Base-by-base conservation (phyloP, 2,329 filamentous ascomycete species). In the Fusarium buharicum region DNA sequence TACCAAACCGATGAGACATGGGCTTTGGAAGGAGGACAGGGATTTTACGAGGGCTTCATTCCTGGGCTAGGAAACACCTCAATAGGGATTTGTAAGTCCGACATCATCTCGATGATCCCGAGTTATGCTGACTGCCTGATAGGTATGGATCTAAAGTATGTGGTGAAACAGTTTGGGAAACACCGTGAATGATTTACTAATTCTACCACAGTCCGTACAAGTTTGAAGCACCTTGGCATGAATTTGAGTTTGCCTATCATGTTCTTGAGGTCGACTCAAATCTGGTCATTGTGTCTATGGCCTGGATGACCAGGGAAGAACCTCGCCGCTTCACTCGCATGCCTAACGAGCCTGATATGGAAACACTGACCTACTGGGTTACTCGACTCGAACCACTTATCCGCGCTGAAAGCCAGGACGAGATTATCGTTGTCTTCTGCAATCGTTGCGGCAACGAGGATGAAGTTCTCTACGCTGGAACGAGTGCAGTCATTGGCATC, bases 281-380 rank as follows among this genome's bases (percentile, higher is more conserved):
- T 13, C 61, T 93, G 0, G 86, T 91, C 2, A 84, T 93, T 30
- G 66, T 94, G 0, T 86, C 84, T 4, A 93, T 93, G 91, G 90
- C 91, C 0, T 94, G 90, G 91, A 78, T 91, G 28, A 92, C 90
- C 2, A 79, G 73, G 51, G 86, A 80, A 59, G 82, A 79, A 67
- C 80, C 74, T 2, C 79, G 68, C 16, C 54, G 56, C 8, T 86
- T 78, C 70, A 85, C 69, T 55, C 79, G 66, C 24, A 77, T 62
- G 62, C 84, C 84, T 0, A 72, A 81, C 1, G 84, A 87, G 45
- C 89, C 90, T 0, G 90, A 93, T 63, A 82, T 90, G 76, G 86
- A 91, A 20, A 92, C 90, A 0, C 72, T 94, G 9, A 84, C 85
- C 0, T 94, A 94, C 68, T 94, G 91, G 91, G 78, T 92, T 0